Evolutionary conservation across 2,329 filamentous ascomycete species (phyloP).

Genomic region (Aspergillus pseudotamarii): DNA sequence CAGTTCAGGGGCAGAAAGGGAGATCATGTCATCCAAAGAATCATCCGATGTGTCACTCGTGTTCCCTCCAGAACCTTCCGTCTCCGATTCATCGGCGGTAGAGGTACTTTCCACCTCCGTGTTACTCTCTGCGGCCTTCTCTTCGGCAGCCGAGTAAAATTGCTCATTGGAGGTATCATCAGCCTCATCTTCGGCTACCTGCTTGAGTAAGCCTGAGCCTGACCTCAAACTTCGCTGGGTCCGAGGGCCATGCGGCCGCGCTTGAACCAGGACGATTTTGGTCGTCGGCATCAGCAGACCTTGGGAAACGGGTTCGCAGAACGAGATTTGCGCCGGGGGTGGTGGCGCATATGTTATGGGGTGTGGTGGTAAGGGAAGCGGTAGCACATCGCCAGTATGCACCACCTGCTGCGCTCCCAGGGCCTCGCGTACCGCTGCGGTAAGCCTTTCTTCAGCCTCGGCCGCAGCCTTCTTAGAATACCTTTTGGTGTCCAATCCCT

Average conservation of each 20-base stretch:
- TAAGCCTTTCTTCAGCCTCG: constrained; percentile 61
- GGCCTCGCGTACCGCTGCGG: constrained; percentile 71
- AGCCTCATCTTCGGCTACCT: constrained; percentile 61
- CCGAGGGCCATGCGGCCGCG: constrained; percentile 46
- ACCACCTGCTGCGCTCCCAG: constrained; percentile 74
- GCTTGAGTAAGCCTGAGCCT: constrained; percentile 59
- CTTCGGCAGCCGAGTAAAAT: constrained; percentile 90
- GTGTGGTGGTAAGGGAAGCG: constrained; percentile 74
- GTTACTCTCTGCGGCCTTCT: constrained; percentile 54
- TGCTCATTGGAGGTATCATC: constrained; percentile 87
- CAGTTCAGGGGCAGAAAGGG: constrained; percentile 76
- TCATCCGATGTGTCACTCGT: constrained; percentile 87
- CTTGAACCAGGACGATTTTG: constrained; percentile 74
- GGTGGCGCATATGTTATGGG: constrained; percentile 83
- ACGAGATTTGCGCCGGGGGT: constrained; percentile 81
- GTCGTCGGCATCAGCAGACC: constrained; percentile 76
- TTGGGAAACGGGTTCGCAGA: constrained; percentile 94
- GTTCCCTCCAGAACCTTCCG: constrained; percentile 48
- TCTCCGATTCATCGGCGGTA: constrained; percentile 64
- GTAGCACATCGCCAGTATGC: constrained; percentile 80
- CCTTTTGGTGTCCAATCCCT: constrained; percentile 33
- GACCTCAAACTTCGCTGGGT: constrained; percentile 49
- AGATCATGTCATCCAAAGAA: constrained; percentile 91
- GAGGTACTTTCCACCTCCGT: constrained; percentile 57
- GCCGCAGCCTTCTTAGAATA: constrained; percentile 37